phyloP scores from a whole-genome alignment of 345 rosid species.

The Rhodamnia argentea region DNA sequence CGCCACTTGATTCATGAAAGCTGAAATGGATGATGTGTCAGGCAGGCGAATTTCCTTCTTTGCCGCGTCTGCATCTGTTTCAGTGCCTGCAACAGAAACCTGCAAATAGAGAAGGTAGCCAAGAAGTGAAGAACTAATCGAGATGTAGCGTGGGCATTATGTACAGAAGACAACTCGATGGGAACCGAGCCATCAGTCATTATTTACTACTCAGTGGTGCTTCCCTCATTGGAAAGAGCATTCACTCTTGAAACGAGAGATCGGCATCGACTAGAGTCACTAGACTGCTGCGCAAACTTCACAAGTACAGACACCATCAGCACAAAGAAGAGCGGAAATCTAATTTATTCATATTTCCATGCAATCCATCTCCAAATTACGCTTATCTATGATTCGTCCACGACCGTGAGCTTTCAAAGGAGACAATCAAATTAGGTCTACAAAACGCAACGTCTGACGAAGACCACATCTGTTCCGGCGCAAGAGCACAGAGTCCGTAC shows the following conservation, averaged over 20 bases:
- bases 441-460: too few species aligned
- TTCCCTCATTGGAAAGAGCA: background rate
- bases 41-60: background rate
- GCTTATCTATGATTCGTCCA: too few species aligned
- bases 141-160: background rate
- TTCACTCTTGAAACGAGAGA: background rate
- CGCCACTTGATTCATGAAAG: slow-evolving; percentile 1
- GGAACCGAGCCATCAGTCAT: background rate
- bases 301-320: background rate
- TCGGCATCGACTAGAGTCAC: background rate
- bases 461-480: too few species aligned
- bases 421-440: too few species aligned
- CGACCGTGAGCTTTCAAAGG: too few species aligned
- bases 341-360: background rate
- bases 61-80: background rate
- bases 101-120: background rate
- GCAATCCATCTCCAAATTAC: background rate
- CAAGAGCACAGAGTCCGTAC: background rate
- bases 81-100: background rate
- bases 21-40: background rate
- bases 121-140: background rate
- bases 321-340: background rate
- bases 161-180: too few species aligned
- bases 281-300: background rate
- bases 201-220: background rate